These are phyloP conservation scores for Macrocybe sp. DNA, from an alignment of 1,284 basidiomycete species.

Conservation along the genomic window DNA sequence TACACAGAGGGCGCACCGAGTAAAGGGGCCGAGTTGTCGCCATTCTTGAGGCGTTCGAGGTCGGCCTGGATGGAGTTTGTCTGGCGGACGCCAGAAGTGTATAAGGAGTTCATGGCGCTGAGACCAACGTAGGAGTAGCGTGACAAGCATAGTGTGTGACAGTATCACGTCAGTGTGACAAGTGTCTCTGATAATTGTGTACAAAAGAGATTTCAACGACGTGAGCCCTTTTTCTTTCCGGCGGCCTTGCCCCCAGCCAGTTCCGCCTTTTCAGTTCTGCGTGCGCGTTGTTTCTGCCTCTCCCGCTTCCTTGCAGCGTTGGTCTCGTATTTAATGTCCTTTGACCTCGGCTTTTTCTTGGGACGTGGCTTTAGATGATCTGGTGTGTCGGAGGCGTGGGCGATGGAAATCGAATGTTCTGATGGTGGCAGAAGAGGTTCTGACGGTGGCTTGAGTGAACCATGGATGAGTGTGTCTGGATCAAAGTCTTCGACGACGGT, in stretches of 20 bases:
- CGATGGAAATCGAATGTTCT: not conserved
- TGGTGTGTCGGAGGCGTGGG: slow-evolving; percentile 7
- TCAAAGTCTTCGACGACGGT: slow-evolving; percentile 82
- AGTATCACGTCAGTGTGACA: slow-evolving; percentile 2
- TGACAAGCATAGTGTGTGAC: not conserved
- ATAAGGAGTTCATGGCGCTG: slow-evolving; percentile 82
- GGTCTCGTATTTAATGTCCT: slow-evolving; percentile 59
- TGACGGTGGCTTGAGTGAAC: slow-evolving; percentile 21
- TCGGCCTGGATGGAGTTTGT: slow-evolving; percentile 86
- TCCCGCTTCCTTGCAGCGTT: slow-evolving; percentile 54
- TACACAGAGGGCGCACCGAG: slow-evolving; percentile 56
- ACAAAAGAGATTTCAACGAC: not conserved
- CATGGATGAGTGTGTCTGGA: slow-evolving; percentile 53
- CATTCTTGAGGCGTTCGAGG: slow-evolving; percentile 74
- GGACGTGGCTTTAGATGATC: slow-evolving; percentile 5
- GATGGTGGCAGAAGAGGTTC: not conserved
- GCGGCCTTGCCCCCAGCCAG: slow-evolving; percentile 56
- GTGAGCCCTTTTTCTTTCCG: not conserved
- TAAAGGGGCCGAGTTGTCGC: slow-evolving; percentile 75
- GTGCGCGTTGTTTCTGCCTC: slow-evolving; percentile 50
- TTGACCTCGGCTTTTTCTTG: slow-evolving; percentile 25
- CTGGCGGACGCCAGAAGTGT: slow-evolving; percentile 89
- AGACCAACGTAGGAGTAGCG: slow-evolving; percentile 1
- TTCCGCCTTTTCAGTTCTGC: slow-evolving; percentile 63
- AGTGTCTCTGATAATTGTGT: not conserved